Conservation (phyloP, 805 yeast species). For the Yarrowia sp. region DNA sequence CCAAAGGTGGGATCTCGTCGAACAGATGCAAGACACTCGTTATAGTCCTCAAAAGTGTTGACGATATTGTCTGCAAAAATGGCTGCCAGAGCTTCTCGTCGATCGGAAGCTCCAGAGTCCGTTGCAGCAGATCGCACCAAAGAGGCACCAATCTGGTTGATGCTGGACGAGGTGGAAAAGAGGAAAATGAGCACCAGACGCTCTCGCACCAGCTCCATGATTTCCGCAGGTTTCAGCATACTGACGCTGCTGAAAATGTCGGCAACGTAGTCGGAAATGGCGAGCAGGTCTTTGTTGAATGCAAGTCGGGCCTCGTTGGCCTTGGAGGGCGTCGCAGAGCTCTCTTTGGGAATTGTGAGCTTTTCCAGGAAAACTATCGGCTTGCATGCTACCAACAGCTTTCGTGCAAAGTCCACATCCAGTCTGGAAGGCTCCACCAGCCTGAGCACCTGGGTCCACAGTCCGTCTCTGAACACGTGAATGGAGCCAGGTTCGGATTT, state of each 20-base stretch:
- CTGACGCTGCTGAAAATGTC: not conserved
- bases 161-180: not conserved
- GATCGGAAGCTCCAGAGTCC: conserved; percentile 66
- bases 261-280: not conserved
- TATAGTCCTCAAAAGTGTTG: conserved; percentile 49
- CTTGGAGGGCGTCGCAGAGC: not conserved
- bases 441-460: not conserved
- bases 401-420: not conserved
- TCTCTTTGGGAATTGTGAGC: not conserved
- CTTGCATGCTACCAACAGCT: not conserved
- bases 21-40: conserved; percentile 45
- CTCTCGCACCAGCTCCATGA: not conserved
- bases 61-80: conserved; percentile 47
- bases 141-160: conserved; percentile 18
- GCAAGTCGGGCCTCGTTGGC: not conserved
- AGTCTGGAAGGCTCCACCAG: conserved; percentile 3
- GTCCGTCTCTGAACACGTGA: not conserved
- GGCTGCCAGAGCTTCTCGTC: conserved; percentile 68
- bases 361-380: conserved; percentile 2
- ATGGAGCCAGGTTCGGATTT: conserved; percentile 5
- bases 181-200: conserved; percentile 1
- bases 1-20: conserved; percentile 53
- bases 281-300: not conserved
- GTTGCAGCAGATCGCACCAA: not conserved
- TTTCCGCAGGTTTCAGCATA: not conserved